phyloP scores from a whole-genome alignment of 108 stramenopile genomes.

The Cyclotella atomus region DNA sequence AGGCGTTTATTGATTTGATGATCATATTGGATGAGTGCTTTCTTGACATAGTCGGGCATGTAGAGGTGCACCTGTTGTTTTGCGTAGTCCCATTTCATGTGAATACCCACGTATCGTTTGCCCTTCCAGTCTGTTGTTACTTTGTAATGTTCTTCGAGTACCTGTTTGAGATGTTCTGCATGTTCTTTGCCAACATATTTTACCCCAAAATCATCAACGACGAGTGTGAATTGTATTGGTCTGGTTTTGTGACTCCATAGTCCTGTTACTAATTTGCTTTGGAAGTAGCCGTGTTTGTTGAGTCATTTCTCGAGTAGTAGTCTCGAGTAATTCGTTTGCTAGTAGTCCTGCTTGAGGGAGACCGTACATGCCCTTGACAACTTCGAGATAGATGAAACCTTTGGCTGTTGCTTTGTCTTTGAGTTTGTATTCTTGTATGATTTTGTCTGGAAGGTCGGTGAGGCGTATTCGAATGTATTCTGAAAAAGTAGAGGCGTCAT shows the following conservation, averaged over 20 bases:
- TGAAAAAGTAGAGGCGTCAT: slow-evolving; percentile 26
- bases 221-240: slow-evolving; percentile 13
- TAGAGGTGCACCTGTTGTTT: not conserved
- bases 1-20: not conserved
- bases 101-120: slow-evolving; percentile 8
- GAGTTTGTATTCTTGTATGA: slow-evolving; percentile 45
- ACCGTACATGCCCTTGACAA: slow-evolving; percentile 55
- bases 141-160: slow-evolving; percentile 14
- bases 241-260: slow-evolving; percentile 19
- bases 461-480: slow-evolving; percentile 46
- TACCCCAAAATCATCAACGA: slow-evolving; percentile 20
- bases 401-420: slow-evolving; percentile 2
- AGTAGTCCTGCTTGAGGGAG: slow-evolving; percentile 27
- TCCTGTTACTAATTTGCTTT: slow-evolving; percentile 8
- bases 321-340: slow-evolving; percentile 5
- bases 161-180: not conserved
- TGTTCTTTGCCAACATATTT: slow-evolving; percentile 8
- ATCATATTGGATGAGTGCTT: slow-evolving; percentile 4
- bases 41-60: slow-evolving; percentile 22
- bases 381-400: slow-evolving; percentile 20
- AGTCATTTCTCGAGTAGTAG: slow-evolving; percentile 8
- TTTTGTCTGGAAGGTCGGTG: slow-evolving; percentile 26
- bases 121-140: slow-evolving; percentile 17
- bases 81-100: slow-evolving; percentile 16
- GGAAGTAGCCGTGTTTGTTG: slow-evolving; percentile 2